Evolutionary conservation across 441 rosid genomes (phyloP).

Genomic region (Daphne laureola): DNA sequence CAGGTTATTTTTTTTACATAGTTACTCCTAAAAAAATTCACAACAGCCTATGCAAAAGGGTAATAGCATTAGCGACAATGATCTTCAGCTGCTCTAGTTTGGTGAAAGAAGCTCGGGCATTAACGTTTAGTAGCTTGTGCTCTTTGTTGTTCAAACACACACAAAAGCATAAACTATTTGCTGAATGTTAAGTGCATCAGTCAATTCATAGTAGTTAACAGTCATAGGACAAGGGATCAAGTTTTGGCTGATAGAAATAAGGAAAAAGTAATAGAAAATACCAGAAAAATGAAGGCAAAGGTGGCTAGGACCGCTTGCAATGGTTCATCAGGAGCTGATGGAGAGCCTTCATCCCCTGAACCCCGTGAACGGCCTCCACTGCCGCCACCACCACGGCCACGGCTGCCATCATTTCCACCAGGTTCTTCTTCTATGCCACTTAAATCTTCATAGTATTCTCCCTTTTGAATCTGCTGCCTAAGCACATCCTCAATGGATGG

Average conservation of each 20-base stretch:
- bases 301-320: constrained; percentile 72
- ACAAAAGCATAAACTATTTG: background rate
- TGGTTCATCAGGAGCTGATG: constrained; percentile 51
- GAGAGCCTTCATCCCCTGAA: constrained; percentile 42
- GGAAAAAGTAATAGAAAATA: constrained; percentile 15
- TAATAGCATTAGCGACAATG: too few species aligned
- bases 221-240: background rate
- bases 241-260: constrained; percentile 4
- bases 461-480: constrained; percentile 55
- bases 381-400: constrained; percentile 26
- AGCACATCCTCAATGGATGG: constrained; percentile 59
- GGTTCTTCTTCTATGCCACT: constrained; percentile 43
- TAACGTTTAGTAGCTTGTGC: too few species aligned
- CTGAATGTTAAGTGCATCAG: background rate
- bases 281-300: constrained; percentile 62
- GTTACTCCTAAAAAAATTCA: too few species aligned
- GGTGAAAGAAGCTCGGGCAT: too few species aligned
- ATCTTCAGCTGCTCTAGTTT: background rate
- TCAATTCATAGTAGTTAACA: background rate
- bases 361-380: constrained; percentile 25
- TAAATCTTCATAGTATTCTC: constrained; percentile 48
- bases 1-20: too few species aligned
- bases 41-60: too few species aligned
- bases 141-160: too few species aligned
- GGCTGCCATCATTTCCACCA: constrained; percentile 41